Evolutionary conservation across 2,329 filamentous ascomycete genomes (phyloP), one percentile per base, ranked within the genome.

Genomic region (Salinomyces thailandicus): DNA sequence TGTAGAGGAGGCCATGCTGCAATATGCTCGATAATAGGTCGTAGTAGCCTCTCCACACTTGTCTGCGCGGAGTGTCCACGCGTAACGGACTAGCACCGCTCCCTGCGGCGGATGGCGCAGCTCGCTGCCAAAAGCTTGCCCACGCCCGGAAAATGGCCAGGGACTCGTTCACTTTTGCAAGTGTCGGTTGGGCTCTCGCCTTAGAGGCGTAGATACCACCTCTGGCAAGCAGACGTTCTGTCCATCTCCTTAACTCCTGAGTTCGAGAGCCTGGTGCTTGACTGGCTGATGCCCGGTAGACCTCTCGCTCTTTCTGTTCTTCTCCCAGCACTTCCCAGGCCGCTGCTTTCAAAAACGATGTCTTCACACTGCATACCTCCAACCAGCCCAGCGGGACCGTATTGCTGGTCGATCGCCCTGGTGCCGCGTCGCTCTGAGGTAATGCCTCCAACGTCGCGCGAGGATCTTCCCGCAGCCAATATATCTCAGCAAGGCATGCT

Each of bases 11-110:
- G 40, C 77, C 73, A 36, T 75, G 63, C 49, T 80, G 78, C 5
- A 95, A 60, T 22, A 93, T 75, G n/a, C 68, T 69, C 2, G 86
- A 93, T 13, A 95, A 64, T 1, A 81, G 75, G 30, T 75, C 64
- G 55, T 94, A 94, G 58, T 95, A 95, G 44, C 84, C 76, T 50
- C 74, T 78, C 87, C 87, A 95, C 30, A 93, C 77, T 27, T 75
- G 65, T 43, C 81, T 70, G 44, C 81, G 48, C 7, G 55, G 52
- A 26, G 55, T 36, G 35, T 59, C 55, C 15, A 57, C 66, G 64
- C 18, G 62, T 49, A 37, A 50, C 38, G 35, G 48, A 56, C 37
- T 75, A 67, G 36, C 37, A 30, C 35, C 26, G 17, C 24, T 29
- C 11, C 33, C 28, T 13, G 38, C 36, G 9, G 39, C 15, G 11